phyloP scores from a whole-genome alignment of 495 filamentous ascomycete species.

The Durotheca rogersii region DNA sequence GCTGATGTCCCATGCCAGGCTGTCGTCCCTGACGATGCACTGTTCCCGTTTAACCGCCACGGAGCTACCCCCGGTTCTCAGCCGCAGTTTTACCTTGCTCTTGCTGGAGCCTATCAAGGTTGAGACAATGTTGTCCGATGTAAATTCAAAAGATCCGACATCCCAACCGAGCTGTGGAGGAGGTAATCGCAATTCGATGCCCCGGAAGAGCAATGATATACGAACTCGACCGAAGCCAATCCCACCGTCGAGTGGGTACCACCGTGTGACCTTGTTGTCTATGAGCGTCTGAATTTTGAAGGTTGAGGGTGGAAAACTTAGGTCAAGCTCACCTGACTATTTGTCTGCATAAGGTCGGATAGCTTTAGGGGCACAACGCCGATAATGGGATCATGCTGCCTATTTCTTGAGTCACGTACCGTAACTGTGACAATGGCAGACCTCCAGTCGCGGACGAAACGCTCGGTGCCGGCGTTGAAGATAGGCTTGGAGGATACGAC shows the following conservation, averaged over 20 bases:
- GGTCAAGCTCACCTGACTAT: conserved; percentile 62
- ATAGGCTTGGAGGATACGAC: conserved; percentile 91
- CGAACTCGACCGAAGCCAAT: conserved; percentile 84
- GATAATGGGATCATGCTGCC: conserved; percentile 92
- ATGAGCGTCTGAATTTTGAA: conserved; percentile 59
- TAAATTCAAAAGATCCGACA: conserved; percentile 89
- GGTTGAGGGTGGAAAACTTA: neutral
- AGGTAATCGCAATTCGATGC: conserved; percentile 79
- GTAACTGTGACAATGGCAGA: conserved; percentile 81
- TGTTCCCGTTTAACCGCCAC: conserved; percentile 64
- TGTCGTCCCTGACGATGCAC: conserved; percentile 60
- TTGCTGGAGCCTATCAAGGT: conserved; percentile 56
- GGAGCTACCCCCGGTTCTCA: conserved; percentile 82
- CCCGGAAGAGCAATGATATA: conserved; percentile 85
- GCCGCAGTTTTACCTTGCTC: conserved; percentile 72
- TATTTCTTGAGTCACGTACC: conserved; percentile 81
- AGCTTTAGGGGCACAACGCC: conserved; percentile 87
- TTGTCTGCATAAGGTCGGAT: conserved; percentile 80
- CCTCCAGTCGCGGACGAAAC: conserved; percentile 93
- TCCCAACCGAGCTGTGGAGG: conserved; percentile 81
- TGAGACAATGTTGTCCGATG: conserved; percentile 62
- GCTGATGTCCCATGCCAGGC: conserved; percentile 67
- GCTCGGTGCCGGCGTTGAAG: conserved; percentile 93
- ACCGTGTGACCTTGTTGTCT: conserved; percentile 41
- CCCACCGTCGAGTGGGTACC: conserved; percentile 61